phyloP scores from a whole-genome alignment of 768 basidiomycete species.

The Leccinum imitatum region DNA sequence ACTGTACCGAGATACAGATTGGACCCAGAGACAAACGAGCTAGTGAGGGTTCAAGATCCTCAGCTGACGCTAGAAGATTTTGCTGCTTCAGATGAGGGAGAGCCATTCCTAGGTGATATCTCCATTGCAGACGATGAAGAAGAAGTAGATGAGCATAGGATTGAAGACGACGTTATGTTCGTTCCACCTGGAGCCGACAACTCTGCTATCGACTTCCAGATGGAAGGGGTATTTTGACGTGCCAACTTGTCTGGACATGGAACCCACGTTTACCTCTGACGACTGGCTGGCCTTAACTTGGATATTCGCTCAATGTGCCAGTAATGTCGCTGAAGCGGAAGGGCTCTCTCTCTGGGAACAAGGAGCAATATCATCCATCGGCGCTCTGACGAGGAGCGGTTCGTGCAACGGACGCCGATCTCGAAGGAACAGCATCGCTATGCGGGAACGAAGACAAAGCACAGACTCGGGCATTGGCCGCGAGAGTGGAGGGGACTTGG shows the following conservation, averaged over 20 bases:
- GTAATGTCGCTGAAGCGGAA: no score
- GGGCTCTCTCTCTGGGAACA: no score
- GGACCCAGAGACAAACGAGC: not conserved
- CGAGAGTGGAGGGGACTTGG: no score
- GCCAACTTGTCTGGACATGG: not conserved
- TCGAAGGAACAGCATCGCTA: no score
- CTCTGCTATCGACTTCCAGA: not conserved
- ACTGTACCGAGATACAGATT: constrained; percentile 13
- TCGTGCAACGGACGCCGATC: no score
- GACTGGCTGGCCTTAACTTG: no score
- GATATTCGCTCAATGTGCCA: no score
- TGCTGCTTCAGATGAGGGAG: not conserved
- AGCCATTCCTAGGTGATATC: not conserved
- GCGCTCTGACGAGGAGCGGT: no score
- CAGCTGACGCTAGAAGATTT: not conserved
- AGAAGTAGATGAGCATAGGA: not conserved
- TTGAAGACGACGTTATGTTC: constrained; percentile 17
- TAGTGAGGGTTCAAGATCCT: constrained; percentile 1
- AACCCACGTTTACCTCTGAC: no score
- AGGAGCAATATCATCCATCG: no score
- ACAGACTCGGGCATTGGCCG: no score
- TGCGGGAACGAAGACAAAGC: no score
- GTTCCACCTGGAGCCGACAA: constrained; percentile 7
- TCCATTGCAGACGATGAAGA: not conserved
- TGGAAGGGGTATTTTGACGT: constrained; percentile 3